These are phyloP conservation scores for Lycium barbarum DNA, from an alignment of 257 asterid species.

Conservation along the genomic window DNA sequence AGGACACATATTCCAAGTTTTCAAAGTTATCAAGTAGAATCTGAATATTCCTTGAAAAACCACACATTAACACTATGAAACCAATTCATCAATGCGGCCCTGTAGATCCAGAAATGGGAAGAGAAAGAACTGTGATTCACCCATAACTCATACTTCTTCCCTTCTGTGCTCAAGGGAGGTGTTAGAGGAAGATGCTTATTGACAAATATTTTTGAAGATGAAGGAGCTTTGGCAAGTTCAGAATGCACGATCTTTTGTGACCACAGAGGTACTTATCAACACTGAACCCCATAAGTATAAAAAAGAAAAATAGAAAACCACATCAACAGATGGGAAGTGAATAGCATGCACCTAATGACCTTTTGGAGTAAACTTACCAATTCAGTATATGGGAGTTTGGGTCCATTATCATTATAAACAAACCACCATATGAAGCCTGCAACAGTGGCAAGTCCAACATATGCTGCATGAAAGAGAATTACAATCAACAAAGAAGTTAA, in stretches of 20 bases:
- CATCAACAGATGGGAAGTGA: too few relatives aligned
- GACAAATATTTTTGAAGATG: constrained; percentile 3
- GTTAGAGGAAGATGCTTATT: constrained; percentile 2
- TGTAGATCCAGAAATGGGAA: constrained; percentile 11
- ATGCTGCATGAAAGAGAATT: constrained; percentile 65
- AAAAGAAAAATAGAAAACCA: not conserved
- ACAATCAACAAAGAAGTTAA: constrained; percentile 31
- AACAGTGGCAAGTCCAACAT: constrained; percentile 97
- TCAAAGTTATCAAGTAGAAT: not conserved
- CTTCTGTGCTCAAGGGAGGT: not conserved
- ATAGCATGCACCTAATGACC: too few relatives aligned
- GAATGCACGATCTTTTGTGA: not conserved
- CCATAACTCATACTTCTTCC: not conserved
- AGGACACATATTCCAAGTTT: not conserved
- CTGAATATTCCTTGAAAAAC: not conserved
- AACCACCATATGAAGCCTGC: constrained; percentile 99
- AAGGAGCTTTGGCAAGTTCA: not conserved
- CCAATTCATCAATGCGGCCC: not conserved
- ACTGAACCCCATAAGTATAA: constrained; percentile 3
- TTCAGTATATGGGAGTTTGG: constrained; percentile 79
- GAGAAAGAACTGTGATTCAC: not conserved
- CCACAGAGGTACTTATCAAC: constrained; percentile 1
- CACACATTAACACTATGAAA: constrained; percentile 16
- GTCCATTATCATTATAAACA: constrained; percentile 82
- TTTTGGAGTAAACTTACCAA: constrained; percentile 59